Base-by-base conservation (phyloP, 1,139 yeast species). In the Scheffersomyces stambukii region DNA sequence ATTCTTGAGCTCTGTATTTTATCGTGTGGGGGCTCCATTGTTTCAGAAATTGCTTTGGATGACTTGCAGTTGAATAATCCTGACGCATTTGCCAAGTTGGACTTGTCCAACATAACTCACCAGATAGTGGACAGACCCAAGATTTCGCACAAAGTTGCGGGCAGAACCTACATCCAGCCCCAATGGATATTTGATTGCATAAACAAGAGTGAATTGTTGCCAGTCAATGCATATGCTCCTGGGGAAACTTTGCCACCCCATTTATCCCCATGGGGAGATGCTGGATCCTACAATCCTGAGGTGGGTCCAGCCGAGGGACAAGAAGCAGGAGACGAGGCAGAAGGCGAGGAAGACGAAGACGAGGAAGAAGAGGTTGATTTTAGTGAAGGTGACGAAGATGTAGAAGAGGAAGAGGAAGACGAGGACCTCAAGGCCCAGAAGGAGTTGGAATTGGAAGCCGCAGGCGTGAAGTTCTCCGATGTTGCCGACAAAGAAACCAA, bases 211-310 rank as follows among this genome's bases (percentile, higher is more conserved):
- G 70, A 73, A 39, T 69, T 91, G 40, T 68, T 83, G 33, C 75
- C 91, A 21, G 96, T 84, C 15, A 79, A 81, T 33, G 71, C 69
- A 35, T 91, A 91, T 53, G 83, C 93, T 24, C 95, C 96, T 4
- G 98, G 99, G 33, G 97, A 91, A 60, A 67, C 88, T 7, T 70
- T 93, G 40, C 97, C 97, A 26, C 97, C 98, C 23, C 98, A 91
- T 60, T 71, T 93, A 52, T 83, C 95, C 32, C 99, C 99, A 65
- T 91, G 98, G 97, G 97, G 97, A 44, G 97, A 91, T 62, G 76
- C 89, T 33, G 86, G 83, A 46, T 83, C 81, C 31, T 91, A 91
- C 59, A 77, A 89, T 58, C 98, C 98, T 44, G 78, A 70, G 34
- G 82, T 76, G 14, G 62, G 53, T 18, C 63, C 50, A 16, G 47